Conservation (phyloP, 768 basidiomycete species). For the Tricholoma matsutake region DNA sequence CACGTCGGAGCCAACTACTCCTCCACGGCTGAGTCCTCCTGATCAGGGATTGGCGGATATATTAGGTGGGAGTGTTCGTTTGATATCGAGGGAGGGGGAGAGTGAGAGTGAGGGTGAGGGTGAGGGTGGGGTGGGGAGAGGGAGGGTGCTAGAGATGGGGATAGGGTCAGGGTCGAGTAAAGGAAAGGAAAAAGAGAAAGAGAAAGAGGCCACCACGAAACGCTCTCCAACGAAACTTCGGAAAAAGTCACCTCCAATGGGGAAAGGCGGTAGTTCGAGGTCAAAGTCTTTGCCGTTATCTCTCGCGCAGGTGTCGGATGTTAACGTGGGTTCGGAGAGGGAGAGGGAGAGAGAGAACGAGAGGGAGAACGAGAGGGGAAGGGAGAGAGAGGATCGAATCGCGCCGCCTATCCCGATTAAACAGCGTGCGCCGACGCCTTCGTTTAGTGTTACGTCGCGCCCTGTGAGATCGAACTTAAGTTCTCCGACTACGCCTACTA, state of each 20-base stretch:
- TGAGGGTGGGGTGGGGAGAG: slow-evolving; percentile 15
- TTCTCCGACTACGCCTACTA: not conserved
- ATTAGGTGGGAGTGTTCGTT: slow-evolving; percentile 40
- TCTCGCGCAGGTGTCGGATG: not conserved
- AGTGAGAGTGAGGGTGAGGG: slow-evolving; percentile 17
- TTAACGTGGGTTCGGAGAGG: too few relatives aligned
- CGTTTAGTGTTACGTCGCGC: slow-evolving; percentile 62
- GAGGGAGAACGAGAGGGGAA: slow-evolving; percentile 15
- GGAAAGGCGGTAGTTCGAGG: not conserved
- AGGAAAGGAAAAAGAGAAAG: slow-evolving; percentile 4
- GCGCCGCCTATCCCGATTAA: slow-evolving; percentile 56
- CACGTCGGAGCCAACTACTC: not conserved
- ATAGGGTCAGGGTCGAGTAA: not conserved
- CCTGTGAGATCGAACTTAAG: slow-evolving; percentile 25
- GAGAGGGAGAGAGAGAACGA: slow-evolving; percentile 4
- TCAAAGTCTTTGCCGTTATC: not conserved
- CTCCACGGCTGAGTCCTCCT: slow-evolving; percentile 26
- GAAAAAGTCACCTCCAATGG: not conserved
- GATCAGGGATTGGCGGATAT: slow-evolving; percentile 41
- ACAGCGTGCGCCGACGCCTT: slow-evolving; percentile 48
- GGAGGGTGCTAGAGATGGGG: not conserved
- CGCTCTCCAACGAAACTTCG: not conserved
- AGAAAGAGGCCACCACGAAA: not conserved
- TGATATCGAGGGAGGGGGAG: slow-evolving; percentile 39
- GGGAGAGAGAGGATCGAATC: slow-evolving; percentile 30